Evolutionary conservation across 345 rosid genomes (phyloP).

Genomic region (Linum tenue): DNA sequence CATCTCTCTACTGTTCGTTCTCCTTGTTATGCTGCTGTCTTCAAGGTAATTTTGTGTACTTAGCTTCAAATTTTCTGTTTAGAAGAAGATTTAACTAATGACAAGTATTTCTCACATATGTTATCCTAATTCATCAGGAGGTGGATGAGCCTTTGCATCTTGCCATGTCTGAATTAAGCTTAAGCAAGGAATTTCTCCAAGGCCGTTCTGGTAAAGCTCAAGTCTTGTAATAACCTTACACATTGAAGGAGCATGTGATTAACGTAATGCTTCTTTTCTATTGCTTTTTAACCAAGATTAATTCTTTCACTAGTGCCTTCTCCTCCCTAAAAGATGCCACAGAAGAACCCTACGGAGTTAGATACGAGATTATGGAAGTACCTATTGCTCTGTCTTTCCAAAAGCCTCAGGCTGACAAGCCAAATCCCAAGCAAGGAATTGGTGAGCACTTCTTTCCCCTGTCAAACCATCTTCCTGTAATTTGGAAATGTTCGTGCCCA

Average conservation of each 20-base stretch:
- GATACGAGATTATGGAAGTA: constrained; percentile 72
- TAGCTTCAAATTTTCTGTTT: constrained; percentile 1
- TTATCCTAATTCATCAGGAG: constrained; percentile 43
- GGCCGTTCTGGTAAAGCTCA: constrained; percentile 50
- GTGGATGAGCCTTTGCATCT: constrained; percentile 82
- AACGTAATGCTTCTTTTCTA: neutral
- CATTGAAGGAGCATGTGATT: no score
- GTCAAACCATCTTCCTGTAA: no score
- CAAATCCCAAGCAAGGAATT: constrained; percentile 95
- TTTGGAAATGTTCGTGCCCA: no score
- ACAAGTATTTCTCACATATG: constrained; percentile 11
- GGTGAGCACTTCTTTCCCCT: constrained; percentile 39
- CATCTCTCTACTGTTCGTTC: constrained; percentile 80
- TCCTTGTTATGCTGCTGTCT: constrained; percentile 83
- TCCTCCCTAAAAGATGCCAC: constrained; percentile 34
- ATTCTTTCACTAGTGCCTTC: neutral
- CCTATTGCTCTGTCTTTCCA: constrained; percentile 73
- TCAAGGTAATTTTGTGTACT: constrained; percentile 46
- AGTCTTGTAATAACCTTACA: no score
- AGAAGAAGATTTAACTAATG: constrained; percentile 2
- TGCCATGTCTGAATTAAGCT: constrained; percentile 65
- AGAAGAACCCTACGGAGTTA: constrained; percentile 65
- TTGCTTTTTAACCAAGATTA: neutral
- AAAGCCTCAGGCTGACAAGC: constrained; percentile 76
- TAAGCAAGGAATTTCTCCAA: constrained; percentile 62